Percentiles rank a stretch among this genome's conserved stretches.
Evolutionary conservation across 352 stramenopile genomes (phyloP).

Genomic region (Pythium utonaiense): DNA sequence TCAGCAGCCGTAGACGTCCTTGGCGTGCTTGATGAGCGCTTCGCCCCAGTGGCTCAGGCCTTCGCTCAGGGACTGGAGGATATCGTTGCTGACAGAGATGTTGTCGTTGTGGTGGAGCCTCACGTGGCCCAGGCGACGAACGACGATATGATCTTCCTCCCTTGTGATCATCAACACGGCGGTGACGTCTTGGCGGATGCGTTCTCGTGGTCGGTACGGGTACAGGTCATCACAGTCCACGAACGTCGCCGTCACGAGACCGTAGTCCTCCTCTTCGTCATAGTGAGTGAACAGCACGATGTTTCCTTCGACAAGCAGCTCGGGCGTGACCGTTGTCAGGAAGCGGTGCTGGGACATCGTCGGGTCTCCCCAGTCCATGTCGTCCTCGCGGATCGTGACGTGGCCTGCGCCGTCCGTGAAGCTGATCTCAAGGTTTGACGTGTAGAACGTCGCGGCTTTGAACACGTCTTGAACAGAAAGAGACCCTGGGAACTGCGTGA

Average conservation of each 20-base stretch:
- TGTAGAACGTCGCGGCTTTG: conserved; percentile 14
- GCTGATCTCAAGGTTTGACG: conserved; percentile 21
- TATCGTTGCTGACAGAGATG: conserved; percentile 24
- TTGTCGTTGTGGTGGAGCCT: conserved; percentile 27
- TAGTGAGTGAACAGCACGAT: conserved; percentile 16
- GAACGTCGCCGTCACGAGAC: conserved; percentile 28
- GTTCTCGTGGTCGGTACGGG: conserved; percentile 28
- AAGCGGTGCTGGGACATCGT: conserved; percentile 12
- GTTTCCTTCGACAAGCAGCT: conserved; percentile 27
- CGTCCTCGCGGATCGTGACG: conserved; percentile 20
- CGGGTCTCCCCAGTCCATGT: conserved; percentile 6
- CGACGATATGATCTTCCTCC: conserved; percentile 17
- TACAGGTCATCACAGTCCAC: conserved; percentile 37
- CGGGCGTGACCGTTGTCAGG: conserved; percentile 19
- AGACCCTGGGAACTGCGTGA: conserved; percentile 11
- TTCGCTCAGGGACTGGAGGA: conserved; percentile 33
- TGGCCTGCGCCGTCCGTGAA: conserved; percentile 17
- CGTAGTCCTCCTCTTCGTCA: conserved; percentile 22
- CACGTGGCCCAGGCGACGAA: conserved; percentile 26
- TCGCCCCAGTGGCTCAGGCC: conserved; percentile 34
- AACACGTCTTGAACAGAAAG: conserved; percentile 10
- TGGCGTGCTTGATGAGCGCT: conserved; percentile 29
- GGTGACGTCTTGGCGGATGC: conserved; percentile 34
- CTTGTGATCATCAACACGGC: conserved; percentile 27
- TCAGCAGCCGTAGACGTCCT: neutral